These are phyloP conservation scores for Ceratocystiopsis brevicomis DNA, from an alignment of 2,329 filamentous ascomycete species.

Conservation along the genomic window DNA sequence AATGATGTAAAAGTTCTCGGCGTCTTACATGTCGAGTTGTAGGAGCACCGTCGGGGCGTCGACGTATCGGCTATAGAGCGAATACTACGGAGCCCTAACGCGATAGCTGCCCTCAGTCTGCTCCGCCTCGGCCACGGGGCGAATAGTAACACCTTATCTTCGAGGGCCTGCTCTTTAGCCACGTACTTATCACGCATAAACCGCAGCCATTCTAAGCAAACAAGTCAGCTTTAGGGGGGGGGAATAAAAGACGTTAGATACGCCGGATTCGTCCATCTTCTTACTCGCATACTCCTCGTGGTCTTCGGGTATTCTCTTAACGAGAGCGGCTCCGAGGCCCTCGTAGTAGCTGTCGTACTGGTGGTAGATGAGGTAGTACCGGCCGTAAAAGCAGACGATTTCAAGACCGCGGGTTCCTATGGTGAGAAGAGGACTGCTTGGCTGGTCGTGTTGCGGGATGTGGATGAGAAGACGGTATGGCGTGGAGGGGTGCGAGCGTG, in stretches of 20 bases:
- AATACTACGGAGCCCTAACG: too few species aligned
- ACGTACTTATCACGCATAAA: neutral
- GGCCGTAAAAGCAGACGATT: neutral
- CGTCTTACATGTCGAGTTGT: neutral
- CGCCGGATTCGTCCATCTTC: neutral
- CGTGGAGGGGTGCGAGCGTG: too few species aligned
- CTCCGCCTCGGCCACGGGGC: neutral
- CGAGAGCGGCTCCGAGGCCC: neutral
- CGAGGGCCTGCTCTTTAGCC: neutral
- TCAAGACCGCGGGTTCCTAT: neutral
- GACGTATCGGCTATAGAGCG: neutral
- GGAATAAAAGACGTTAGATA: neutral
- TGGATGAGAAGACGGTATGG: conserved; percentile 1
- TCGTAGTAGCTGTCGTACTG: neutral
- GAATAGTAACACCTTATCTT: neutral
- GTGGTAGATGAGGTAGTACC: conserved; percentile 1
- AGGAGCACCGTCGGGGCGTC: neutral
- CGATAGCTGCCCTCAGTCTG: neutral
- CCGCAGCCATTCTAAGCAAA: neutral
- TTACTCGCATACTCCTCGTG: neutral
- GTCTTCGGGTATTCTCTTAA: neutral
- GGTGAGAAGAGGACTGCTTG: neutral
- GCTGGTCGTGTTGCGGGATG: neutral
- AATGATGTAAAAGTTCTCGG: neutral
- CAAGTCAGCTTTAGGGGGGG: neutral